phyloP scores from a whole-genome alignment of 2,329 filamentous ascomycete species.

The Diaporthe sp. region DNA sequence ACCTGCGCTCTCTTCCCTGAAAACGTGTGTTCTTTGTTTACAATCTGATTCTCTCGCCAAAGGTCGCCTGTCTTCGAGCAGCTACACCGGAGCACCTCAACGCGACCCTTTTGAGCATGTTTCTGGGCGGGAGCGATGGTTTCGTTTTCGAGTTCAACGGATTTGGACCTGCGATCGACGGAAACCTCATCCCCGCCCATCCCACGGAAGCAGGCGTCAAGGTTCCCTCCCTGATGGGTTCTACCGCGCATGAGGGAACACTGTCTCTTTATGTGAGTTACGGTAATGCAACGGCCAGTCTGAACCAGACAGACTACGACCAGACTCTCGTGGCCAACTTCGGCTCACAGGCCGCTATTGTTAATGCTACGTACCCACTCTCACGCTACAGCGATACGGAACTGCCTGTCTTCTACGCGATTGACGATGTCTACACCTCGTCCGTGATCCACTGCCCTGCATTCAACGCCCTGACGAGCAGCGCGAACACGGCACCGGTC shows the following conservation, averaged over 20 bases:
- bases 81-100: conserved; percentile 2
- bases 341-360: neutral
- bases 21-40: neutral
- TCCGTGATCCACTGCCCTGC: neutral
- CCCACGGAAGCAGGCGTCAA: conserved; percentile 44
- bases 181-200: conserved; percentile 44
- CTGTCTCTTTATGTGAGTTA: conserved; percentile 44
- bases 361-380: neutral
- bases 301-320: conserved; percentile 41
- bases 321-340: conserved; percentile 42
- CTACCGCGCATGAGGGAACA: conserved; percentile 44
- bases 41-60: neutral
- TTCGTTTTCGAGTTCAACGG: conserved; percentile 11
- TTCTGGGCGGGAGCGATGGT: neutral
- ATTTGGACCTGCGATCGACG: conserved; percentile 45
- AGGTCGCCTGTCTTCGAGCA: conserved; percentile 19
- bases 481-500: neutral
- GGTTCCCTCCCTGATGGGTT: conserved; percentile 48
- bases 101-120: conserved; percentile 1
- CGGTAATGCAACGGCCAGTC: conserved; percentile 30
- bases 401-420: neutral
- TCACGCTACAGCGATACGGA: neutral
- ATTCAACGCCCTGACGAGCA: conserved; percentile 3
- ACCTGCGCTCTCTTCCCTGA: neutral
- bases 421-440: neutral